Percentiles rank a stretch among this genome's conserved stretches.
Conservation (phyloP, 2,329 filamentous ascomycete species). For the Claviceps paspali region DNA sequence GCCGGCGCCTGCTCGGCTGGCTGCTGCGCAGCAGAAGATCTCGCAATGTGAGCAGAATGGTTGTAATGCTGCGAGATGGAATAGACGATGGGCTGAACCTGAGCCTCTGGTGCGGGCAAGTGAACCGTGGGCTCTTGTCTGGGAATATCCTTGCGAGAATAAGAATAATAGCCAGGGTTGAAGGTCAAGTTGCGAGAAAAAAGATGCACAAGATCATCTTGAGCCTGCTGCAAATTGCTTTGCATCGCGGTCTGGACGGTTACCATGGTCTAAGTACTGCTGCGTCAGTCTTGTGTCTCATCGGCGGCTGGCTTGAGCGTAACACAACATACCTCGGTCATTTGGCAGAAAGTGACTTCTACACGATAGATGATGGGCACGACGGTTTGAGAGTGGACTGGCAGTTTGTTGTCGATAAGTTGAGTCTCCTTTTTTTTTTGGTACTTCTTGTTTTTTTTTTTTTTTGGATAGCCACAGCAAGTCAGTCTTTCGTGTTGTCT, state of each 20-base stretch:
- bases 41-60: constrained; percentile 51
- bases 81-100: constrained; percentile 44
- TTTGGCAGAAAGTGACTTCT: background rate
- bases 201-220: constrained; percentile 70
- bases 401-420: background rate
- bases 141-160: constrained; percentile 12
- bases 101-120: constrained; percentile 14
- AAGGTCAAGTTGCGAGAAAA: constrained; percentile 65
- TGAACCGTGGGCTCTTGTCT: constrained; percentile 14
- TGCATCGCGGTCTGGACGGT: constrained; percentile 17
- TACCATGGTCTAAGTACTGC: constrained; percentile 17
- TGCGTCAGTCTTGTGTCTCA: background rate
- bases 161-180: constrained; percentile 22
- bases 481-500: background rate
- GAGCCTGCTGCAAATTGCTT: constrained; percentile 35
- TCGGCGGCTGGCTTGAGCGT: background rate
- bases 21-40: constrained; percentile 18
- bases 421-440: background rate
- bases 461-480: background rate
- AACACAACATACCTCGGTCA: constrained; percentile 4
- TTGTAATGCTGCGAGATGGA: constrained; percentile 71
- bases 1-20: constrained; percentile 13
- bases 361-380: background rate
- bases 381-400: background rate
- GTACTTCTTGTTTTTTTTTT: background rate